Conservation (phyloP, 495 filamentous ascomycete species). For the Daldinia vernicosa region DNA sequence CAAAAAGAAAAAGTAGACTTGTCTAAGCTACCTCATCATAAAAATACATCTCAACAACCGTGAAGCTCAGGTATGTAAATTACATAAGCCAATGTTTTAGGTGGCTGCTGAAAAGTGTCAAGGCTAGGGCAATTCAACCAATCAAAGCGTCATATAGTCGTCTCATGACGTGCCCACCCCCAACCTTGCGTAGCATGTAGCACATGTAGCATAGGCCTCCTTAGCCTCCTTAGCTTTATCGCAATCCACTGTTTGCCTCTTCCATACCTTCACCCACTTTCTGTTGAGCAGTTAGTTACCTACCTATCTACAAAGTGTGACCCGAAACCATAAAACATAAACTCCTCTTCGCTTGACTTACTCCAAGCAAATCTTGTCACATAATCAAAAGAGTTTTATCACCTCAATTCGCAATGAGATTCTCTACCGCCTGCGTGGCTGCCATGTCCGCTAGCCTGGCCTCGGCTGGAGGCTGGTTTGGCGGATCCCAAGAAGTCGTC, state of each 20-base stretch:
- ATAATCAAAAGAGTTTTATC: not conserved
- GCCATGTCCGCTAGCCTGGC: slow-evolving; percentile 50
- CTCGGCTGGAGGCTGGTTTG: slow-evolving; percentile 53
- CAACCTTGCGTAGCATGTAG: slow-evolving; percentile 28
- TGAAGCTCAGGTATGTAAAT: not conserved
- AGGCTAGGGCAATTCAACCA: slow-evolving; percentile 35
- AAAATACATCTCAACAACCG: no score
- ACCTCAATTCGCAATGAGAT: slow-evolving; percentile 49
- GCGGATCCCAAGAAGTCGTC: slow-evolving; percentile 45
- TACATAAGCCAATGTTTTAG: slow-evolving; percentile 22
- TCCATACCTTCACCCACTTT: slow-evolving; percentile 28
- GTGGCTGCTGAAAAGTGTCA: slow-evolving; percentile 30
- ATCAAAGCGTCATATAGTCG: slow-evolving; percentile 24
- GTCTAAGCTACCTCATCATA: no score
- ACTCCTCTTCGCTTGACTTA: slow-evolving; percentile 1
- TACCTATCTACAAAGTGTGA: not conserved
- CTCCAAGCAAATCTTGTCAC: not conserved
- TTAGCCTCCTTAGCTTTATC: slow-evolving; percentile 29
- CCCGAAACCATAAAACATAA: slow-evolving; percentile 10
- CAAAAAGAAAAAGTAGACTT: not conserved
- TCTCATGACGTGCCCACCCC: slow-evolving; percentile 44
- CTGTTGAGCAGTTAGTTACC: slow-evolving; percentile 29
- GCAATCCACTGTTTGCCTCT: slow-evolving; percentile 20
- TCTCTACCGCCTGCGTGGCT: slow-evolving; percentile 53
- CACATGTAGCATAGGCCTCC: not conserved